Conservation (phyloP, 805 yeast species). For the Candida nemodendra region DNA sequence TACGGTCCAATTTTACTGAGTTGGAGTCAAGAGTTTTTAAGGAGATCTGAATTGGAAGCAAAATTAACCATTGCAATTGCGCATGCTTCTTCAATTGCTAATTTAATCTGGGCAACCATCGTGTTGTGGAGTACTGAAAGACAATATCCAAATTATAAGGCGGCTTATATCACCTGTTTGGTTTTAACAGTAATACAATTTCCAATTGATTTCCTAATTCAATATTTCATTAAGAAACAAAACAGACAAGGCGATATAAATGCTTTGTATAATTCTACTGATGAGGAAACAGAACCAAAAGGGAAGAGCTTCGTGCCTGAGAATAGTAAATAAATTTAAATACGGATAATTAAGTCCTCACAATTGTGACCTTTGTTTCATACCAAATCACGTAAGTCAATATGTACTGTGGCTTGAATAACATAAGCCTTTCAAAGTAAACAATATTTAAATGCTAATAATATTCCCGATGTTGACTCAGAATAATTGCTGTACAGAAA, state of each 20-base stretch:
- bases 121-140: conserved; percentile 2
- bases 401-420: conserved; percentile 2
- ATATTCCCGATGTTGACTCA: background rate
- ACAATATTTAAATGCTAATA: conserved; percentile 1
- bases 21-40: conserved; percentile 1
- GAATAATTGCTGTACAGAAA: background rate
- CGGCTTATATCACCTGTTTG: conserved; percentile 1
- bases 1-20: conserved; percentile 1
- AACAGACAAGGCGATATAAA: background rate
- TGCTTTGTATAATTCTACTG: background rate
- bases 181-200: conserved; percentile 1
- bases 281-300: conserved; percentile 1
- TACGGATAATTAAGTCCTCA: conserved; percentile 2
- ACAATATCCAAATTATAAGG: conserved; percentile 1
- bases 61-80: background rate
- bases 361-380: background rate
- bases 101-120: conserved; percentile 2
- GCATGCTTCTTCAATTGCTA: conserved; percentile 1
- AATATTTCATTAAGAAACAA: conserved; percentile 1
- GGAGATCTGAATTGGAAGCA: background rate
- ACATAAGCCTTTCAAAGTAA: background rate
- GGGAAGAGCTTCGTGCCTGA: conserved; percentile 1
- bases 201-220: conserved; percentile 1
- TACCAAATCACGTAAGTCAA: conserved; percentile 2
- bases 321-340: background rate